Base-by-base conservation (phyloP, 345 rosid genomes). In the Syzygium oleosum region DNA sequence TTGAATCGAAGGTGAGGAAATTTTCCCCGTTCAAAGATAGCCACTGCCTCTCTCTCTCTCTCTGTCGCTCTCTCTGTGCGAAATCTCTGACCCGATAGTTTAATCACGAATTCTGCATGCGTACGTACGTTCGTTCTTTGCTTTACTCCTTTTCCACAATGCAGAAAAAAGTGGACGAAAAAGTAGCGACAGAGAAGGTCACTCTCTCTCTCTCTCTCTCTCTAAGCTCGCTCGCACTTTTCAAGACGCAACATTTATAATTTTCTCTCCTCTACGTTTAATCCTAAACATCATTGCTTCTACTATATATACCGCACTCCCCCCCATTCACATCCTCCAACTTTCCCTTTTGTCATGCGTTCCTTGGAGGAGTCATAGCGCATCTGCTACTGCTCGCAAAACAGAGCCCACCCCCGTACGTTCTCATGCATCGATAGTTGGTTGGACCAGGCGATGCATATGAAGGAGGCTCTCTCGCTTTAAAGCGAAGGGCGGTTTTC, bases 101-200 rank as follows among this genome's bases (percentile, higher is more conserved):
- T 91, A 92, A 95, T 95, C 97, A 95, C 95, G 94, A 93, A 94
- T 94, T 94, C 94, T 94, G 97, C 98, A 95, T 95, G 98, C 89
- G 92, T 93, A 93, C 97, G 80, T 73, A 73, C 80, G 46, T 73
- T 34, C 25, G 65, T 59, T 59, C 65, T 25, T 73, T 5, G 46
- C 25, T 41, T 34, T 84, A 73, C 91, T 68, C 63, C 79, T 85
- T 88, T 80, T 87, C 86, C 86, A 29, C 85, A 58, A 58, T 54
- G 63, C 84, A 34, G 80, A 17, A 73, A 73, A 73, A 34, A 19
- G 80, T 34, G 46, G 80, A 73, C 22, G 80, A 19, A 34, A 73
- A 34, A 34, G 80, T 34, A 73, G 46, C 49, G 12, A 19, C 80
- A 34, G 80, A 73, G 25, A 12, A 34, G 41, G 22, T 34, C 86